Evolutionary conservation across 2,329 filamentous ascomycete genomes (phyloP).

Genomic region (Fusarium gaditjirri): DNA sequence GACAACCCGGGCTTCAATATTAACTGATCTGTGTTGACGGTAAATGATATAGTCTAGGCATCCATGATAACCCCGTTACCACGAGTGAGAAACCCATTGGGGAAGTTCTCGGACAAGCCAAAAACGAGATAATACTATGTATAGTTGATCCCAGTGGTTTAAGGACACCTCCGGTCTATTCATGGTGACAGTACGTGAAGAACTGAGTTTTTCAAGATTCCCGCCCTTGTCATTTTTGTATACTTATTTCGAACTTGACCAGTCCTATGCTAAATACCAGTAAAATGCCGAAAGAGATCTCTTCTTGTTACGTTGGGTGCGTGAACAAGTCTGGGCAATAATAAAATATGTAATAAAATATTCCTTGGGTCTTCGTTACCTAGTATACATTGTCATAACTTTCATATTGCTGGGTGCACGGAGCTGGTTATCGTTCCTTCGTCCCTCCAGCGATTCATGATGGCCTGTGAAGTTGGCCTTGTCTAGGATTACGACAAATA

Average conservation of each 20-base stretch:
- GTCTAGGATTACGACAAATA: neutral
- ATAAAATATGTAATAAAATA: too few relatives aligned
- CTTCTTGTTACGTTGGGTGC: neutral
- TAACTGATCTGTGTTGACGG: neutral
- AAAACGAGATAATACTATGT: neutral
- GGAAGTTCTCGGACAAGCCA: too few relatives aligned
- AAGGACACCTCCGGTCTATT: neutral
- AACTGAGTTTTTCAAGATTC: neutral
- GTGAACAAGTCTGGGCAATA: neutral
- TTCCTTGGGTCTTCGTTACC: neutral
- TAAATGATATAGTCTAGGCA: neutral
- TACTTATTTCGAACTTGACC: conserved; percentile 29
- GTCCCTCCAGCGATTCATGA: neutral
- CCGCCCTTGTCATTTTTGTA: conserved; percentile 1
- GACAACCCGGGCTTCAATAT: neutral
- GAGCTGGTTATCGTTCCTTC: neutral
- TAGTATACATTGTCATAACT: neutral
- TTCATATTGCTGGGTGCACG: neutral
- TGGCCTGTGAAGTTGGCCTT: conserved; percentile 2
- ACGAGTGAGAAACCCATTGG: neutral
- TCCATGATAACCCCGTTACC: neutral
- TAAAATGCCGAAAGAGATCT: neutral
- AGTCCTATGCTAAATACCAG: neutral
- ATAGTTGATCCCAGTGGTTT: too few relatives aligned
- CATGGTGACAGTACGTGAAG: neutral